Base-by-base conservation (phyloP, 345 rosid genomes). In the Moricandia arvensis region DNA sequence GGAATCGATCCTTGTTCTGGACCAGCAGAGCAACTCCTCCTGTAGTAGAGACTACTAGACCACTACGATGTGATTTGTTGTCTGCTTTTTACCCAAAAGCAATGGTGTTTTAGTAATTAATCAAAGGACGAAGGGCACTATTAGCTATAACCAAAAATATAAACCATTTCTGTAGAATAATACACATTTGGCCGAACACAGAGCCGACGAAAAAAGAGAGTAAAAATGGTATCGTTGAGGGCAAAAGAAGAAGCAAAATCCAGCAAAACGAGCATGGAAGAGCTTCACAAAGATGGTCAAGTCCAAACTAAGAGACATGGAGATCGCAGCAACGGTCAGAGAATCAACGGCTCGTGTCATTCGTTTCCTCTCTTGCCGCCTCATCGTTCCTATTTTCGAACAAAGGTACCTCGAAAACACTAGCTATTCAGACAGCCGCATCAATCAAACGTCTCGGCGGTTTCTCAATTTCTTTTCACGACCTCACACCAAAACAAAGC, bases 221-320 rank as follows among this genome's bases (percentile, higher is more conserved):
- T 58, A 9, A 57, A 7, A 61, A 90, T 88, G 96, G 71, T 87
- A 55, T 83, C 69, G 4, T 72, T 84, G 27, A 78, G 86, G 86
- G 65, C 79, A 87, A 9, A 65, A 30, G 61, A 90, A 73, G 87
- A 91, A 83, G 90, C 90, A 88, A 62, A 82, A 71, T 21, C 92
- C 87, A 0, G 90, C 86, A 11, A 87, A 83, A 54, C 80, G 71
- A 75, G 93, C 93, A 17, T 85, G 90, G 89, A 91, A 69, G 75
- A 80, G 75, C 68, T 80, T 91, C 74, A 70, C 84, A 18, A 51
- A 37, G 65, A 79, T 78, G 51, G 47, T 93, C 16, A 84, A 71
- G 29, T 82, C 90, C 18, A 87, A 88, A 59, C 68, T 88, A 71
- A 84, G 79, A 33, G 74, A 75, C 66, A 73, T 81, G 1, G 70